Evolutionary conservation across 352 stramenopile species (phyloP).

Genomic region (Pythium volutum): DNA sequence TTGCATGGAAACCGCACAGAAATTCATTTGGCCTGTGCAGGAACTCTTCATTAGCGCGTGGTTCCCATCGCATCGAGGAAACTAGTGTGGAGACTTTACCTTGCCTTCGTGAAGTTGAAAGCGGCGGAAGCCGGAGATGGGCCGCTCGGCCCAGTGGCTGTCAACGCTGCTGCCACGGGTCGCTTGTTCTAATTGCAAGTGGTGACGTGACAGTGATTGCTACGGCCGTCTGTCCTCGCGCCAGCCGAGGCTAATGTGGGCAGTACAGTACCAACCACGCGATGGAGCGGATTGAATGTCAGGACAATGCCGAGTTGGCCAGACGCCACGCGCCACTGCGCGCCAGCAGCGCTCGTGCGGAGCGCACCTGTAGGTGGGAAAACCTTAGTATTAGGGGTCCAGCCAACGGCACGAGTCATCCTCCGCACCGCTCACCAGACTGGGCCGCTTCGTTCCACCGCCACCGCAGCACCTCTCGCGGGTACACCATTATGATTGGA

Average conservation of each 20-base stretch:
- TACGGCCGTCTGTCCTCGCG: neutral
- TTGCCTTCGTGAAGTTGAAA: conserved; percentile 70
- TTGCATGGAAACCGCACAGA: conserved; percentile 23
- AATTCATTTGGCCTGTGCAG: conserved; percentile 38
- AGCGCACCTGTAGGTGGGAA: conserved; percentile 11
- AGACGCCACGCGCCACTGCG: conserved; percentile 8
- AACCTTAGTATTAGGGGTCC: neutral
- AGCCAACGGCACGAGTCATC: neutral
- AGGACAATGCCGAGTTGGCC: conserved; percentile 15
- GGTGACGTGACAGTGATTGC: neutral
- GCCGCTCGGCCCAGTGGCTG: neutral
- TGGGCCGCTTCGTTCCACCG: conserved; percentile 19
- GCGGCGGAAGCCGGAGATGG: neutral
- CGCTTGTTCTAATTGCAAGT: conserved; percentile 9
- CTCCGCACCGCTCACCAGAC: neutral
- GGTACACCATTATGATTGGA: too few species aligned
- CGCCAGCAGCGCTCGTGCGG: conserved; percentile 1
- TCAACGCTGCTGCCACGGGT: conserved; percentile 9
- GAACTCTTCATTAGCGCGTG: neutral
- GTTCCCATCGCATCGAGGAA: neutral
- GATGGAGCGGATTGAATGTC: conserved; percentile 24
- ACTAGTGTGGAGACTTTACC: conserved; percentile 20
- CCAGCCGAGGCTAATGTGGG: neutral
- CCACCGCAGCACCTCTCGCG: conserved; percentile 1
- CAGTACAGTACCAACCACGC: conserved; percentile 12